Conservation (phyloP, 257 asterid species). For the Linaria vulgaris region DNA sequence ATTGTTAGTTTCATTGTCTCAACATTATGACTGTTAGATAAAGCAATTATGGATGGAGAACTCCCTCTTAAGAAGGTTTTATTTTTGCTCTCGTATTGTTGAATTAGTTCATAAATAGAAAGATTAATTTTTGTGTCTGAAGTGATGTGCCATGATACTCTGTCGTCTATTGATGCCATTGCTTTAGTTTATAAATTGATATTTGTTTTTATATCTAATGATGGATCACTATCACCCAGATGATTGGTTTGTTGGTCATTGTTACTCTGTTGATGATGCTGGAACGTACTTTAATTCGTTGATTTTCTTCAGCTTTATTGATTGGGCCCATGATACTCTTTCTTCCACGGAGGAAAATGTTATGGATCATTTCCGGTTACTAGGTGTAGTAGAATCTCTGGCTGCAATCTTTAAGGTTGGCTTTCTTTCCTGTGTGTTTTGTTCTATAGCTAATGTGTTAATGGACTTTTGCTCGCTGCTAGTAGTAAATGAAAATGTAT, state of each 20-base stretch:
- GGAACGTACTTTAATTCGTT: conserved; percentile 27
- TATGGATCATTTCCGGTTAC: conserved; percentile 65
- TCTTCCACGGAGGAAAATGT: conserved; percentile 56
- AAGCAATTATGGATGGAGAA: not conserved
- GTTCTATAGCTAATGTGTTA: conserved; percentile 13
- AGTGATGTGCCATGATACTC: not conserved
- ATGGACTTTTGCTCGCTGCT: conserved; percentile 3
- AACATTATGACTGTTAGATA: not conserved
- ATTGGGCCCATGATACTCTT: conserved; percentile 70
- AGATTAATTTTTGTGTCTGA: not conserved
- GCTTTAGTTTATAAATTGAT: not conserved
- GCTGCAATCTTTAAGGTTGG: conserved; percentile 82
- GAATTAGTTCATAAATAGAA: too few species aligned
- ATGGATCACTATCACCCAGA: conserved; percentile 2
- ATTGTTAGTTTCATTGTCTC: conserved; percentile 3
- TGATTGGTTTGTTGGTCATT: not conserved
- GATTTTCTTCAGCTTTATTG: conserved; percentile 70
- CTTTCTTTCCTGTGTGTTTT: conserved; percentile 23
- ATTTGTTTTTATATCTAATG: not conserved
- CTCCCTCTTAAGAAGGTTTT: not conserved
- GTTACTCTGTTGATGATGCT: conserved; percentile 17
- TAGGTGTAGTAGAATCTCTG: conserved; percentile 84
- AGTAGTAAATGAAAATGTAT: not conserved
- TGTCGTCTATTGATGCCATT: too few species aligned
- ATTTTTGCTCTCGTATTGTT: not conserved